phyloP scores from a whole-genome alignment of 1,284 basidiomycete genomes.

The Prillingera fragicola region DNA sequence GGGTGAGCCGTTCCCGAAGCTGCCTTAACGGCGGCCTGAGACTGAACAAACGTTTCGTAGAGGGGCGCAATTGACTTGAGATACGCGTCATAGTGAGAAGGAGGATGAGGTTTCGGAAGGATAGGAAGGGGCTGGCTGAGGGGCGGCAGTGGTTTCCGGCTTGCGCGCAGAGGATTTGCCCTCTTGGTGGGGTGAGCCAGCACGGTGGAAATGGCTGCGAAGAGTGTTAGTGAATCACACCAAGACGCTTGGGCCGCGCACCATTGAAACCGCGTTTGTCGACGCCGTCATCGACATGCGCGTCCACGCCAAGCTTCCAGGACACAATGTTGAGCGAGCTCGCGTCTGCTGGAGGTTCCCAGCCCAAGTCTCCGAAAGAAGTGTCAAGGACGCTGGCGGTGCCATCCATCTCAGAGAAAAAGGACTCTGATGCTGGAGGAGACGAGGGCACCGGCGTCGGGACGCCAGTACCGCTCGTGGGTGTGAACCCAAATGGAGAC shows the following conservation, averaged over 20 bases:
- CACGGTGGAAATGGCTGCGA: slow-evolving; percentile 62
- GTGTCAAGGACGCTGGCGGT: slow-evolving; percentile 39
- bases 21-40: slow-evolving; percentile 25
- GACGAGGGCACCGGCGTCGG: slow-evolving; percentile 34
- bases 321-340: slow-evolving; percentile 41
- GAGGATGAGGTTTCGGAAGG: slow-evolving; percentile 56
- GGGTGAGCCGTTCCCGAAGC: slow-evolving; percentile 8
- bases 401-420: slow-evolving; percentile 43
- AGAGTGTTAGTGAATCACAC: background rate
- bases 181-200: slow-evolving; percentile 79
- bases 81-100: slow-evolving; percentile 70
- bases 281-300: slow-evolving; percentile 31
- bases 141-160: slow-evolving; percentile 65
- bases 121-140: slow-evolving; percentile 58
- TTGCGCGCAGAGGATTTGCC: slow-evolving; percentile 76
- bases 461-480: background rate
- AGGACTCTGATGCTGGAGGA: slow-evolving; percentile 42
- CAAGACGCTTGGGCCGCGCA: no score
- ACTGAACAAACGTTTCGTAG: slow-evolving; percentile 56
- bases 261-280: slow-evolving; percentile 45
- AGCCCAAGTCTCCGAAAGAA: slow-evolving; percentile 25
- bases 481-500: slow-evolving; percentile 18
- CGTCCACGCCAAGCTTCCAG: slow-evolving; percentile 42
- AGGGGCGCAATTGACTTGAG: slow-evolving; percentile 66
- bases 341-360: slow-evolving; percentile 28